These are phyloP conservation scores for Penicillium brasilianum DNA, from an alignment of 2,329 filamentous ascomycete genomes.

Conservation along the genomic window DNA sequence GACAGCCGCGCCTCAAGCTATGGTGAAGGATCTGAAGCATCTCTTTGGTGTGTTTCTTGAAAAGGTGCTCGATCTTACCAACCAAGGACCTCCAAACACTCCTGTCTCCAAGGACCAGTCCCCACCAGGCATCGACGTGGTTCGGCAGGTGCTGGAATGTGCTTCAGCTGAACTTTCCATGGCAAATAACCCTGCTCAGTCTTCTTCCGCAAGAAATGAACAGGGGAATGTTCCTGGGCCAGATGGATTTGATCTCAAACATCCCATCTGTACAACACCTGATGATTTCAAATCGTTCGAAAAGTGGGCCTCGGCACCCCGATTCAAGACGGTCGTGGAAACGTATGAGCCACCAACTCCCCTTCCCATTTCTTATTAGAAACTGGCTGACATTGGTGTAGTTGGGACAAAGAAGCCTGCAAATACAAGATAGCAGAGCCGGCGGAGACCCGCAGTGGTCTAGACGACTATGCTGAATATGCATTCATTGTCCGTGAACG, in stretches of 20 bases:
- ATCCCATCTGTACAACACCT: neutral
- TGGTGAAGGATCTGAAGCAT: conserved; percentile 12
- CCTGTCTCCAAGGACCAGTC: conserved; percentile 17
- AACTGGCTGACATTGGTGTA: conserved; percentile 19
- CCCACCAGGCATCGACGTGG: conserved; percentile 11
- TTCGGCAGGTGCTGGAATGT: conserved; percentile 7
- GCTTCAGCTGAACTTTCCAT: neutral
- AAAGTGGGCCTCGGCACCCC: neutral
- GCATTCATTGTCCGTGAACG: conserved; percentile 30
- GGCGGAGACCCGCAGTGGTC: conserved; percentile 17
- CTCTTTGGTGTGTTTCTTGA: conserved; percentile 18
- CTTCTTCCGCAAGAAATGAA: neutral
- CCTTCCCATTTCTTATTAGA: conserved; percentile 8
- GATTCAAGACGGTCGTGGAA: neutral
- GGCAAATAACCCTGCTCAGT: neutral
- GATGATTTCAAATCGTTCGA: conserved; percentile 7
- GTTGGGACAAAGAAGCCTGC: conserved; percentile 32
- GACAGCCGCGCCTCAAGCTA: neutral
- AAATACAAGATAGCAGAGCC: conserved; percentile 36
- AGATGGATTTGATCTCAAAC: neutral
- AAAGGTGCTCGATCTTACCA: conserved; percentile 10
- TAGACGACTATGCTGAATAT: conserved; percentile 29
- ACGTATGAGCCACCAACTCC: neutral
- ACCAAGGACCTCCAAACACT: conserved; percentile 20
- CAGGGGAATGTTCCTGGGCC: neutral